Percentiles rank a stretch among this genome's conserved stretches.
Conservation (phyloP, 2,329 filamentous ascomycete species). For the Ascochyta pisi region DNA sequence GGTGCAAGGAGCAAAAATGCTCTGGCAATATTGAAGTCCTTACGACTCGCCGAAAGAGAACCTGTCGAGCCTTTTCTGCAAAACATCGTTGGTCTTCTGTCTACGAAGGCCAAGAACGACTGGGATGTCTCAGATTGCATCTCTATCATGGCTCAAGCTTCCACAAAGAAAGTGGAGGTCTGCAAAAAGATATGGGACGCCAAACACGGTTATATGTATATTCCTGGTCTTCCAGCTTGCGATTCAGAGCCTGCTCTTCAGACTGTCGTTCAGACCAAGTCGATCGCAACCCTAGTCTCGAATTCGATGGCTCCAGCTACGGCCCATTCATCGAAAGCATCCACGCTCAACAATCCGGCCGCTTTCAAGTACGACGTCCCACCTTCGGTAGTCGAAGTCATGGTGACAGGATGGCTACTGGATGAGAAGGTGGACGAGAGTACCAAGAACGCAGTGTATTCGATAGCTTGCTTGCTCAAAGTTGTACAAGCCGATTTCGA, state of each 20-base stretch:
- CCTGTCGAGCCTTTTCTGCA: conserved; percentile 32
- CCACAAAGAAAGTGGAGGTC: conserved; percentile 21
- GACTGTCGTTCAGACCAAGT: neutral
- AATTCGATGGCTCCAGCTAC: neutral
- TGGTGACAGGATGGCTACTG: conserved; percentile 36
- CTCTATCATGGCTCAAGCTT: conserved; percentile 16
- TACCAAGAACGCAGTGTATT: conserved; percentile 25
- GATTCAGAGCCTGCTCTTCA: neutral
- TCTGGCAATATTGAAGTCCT: conserved; percentile 22
- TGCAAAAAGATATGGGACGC: conserved; percentile 37
- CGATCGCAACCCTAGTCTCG: neutral
- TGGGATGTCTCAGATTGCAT: conserved; percentile 25
- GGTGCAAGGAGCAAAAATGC: conserved; percentile 19
- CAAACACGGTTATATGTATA: conserved; percentile 21
- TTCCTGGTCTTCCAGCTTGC: conserved; percentile 17
- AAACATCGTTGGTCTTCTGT: conserved; percentile 21
- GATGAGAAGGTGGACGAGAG: conserved; percentile 16
- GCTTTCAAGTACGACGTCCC: conserved; percentile 16
- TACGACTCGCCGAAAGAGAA: conserved; percentile 18
- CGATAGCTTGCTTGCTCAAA: conserved; percentile 29
- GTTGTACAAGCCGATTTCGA: conserved; percentile 19
- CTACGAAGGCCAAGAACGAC: conserved; percentile 13
- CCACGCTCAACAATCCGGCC: neutral
- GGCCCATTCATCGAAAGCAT: neutral
- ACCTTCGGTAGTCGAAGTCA: conserved; percentile 29